These are phyloP conservation scores for Paulownia fortunei DNA, from an alignment of 257 asterid genomes.

Conservation along the genomic window DNA sequence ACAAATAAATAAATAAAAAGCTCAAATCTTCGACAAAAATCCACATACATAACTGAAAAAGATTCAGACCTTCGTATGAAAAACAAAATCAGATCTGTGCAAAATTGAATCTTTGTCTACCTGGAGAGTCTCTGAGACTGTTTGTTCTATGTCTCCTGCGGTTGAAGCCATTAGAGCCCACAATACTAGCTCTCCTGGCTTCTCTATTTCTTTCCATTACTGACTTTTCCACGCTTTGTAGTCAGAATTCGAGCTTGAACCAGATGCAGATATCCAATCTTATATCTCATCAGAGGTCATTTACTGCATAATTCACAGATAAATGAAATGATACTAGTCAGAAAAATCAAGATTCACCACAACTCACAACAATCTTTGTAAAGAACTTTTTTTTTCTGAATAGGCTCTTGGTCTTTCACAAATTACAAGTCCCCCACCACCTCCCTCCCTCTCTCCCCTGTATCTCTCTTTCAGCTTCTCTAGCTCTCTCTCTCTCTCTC, in stretches of 20 bases:
- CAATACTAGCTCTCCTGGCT: conserved; percentile 61
- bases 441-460: not conserved
- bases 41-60: not conserved
- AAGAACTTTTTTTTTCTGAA: conserved; percentile 5
- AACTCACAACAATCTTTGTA: conserved; percentile 14
- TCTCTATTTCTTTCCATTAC: conserved; percentile 72
- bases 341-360: conserved; percentile 27
- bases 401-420: conserved; percentile 20
- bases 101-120: conserved; percentile 33
- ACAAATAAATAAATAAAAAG: not conserved
- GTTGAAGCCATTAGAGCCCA: conserved; percentile 66
- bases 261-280: conserved; percentile 21
- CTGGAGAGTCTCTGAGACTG: conserved; percentile 75
- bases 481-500: conserved; percentile 23
- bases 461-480: conserved; percentile 3
- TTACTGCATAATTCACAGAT: conserved; percentile 29
- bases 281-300: conserved; percentile 13
- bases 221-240: not conserved
- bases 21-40: not conserved
- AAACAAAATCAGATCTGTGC: conserved; percentile 51
- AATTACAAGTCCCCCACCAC: conserved; percentile 20
- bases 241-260: not conserved
- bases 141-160: conserved; percentile 66
- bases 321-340: conserved; percentile 8
- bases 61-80: not conserved